These are phyloP conservation scores for Aspergillus niger DNA, from an alignment of 2,329 filamentous ascomycete genomes.

Conservation along the genomic window DNA sequence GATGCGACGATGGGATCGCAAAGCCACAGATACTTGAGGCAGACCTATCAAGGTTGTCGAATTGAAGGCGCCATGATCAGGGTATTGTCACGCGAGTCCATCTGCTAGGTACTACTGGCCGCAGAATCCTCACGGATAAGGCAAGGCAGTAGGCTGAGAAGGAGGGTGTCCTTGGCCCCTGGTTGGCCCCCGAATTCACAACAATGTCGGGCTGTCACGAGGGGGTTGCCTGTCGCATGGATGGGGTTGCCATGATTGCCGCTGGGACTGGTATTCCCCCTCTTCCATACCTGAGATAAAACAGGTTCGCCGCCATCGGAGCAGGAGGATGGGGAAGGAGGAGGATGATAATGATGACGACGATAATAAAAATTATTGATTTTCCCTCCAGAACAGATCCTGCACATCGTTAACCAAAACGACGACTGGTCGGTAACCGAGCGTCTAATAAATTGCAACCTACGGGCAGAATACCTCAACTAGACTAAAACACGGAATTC, in stretches of 20 bases:
- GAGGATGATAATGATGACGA: not conserved
- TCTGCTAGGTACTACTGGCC: not conserved
- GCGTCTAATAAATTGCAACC: not conserved
- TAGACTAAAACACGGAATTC: slow-evolving; percentile 5
- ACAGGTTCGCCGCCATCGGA: not conserved
- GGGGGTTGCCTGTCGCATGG: slow-evolving; percentile 18
- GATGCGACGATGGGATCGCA: not conserved
- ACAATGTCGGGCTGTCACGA: slow-evolving; percentile 16
- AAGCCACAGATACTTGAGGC: not conserved
- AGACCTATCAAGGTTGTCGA: not conserved
- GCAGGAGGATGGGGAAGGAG: no score
- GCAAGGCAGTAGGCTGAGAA: slow-evolving; percentile 1
- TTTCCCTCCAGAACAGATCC: not conserved
- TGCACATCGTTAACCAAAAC: not conserved
- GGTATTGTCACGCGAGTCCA: not conserved
- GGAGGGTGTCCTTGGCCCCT: slow-evolving; percentile 15
- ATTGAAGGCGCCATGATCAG: not conserved
- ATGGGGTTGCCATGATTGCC: not conserved
- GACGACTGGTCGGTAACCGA: slow-evolving; percentile 6
- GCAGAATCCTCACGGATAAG: not conserved
- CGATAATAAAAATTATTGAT: not conserved
- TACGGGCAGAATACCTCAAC: not conserved
- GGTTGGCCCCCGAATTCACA: slow-evolving; percentile 12
- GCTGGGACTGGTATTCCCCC: not conserved
- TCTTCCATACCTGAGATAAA: not conserved